Conservation (phyloP, 1,284 basidiomycete genomes). For the Agroathelia rolfsii region DNA sequence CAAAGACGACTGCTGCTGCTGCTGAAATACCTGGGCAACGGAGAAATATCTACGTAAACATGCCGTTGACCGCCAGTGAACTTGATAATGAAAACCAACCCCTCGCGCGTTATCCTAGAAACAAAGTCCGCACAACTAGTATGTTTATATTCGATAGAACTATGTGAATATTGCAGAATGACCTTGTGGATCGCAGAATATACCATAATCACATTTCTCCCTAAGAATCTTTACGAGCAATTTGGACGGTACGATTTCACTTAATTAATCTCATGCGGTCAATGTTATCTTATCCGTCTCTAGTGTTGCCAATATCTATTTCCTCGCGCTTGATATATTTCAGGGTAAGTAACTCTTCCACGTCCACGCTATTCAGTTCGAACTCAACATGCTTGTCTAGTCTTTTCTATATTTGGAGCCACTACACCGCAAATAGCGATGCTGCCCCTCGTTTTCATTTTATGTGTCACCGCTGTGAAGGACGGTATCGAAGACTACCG, state of each 20-base stretch:
- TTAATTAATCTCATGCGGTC: conserved; percentile 8
- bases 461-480: conserved; percentile 86
- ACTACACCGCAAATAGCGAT: conserved; percentile 78
- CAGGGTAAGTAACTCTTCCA: conserved; percentile 44
- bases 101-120: conserved; percentile 68
- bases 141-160: conserved; percentile 17
- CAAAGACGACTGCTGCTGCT: conserved; percentile 12
- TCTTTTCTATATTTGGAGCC: conserved; percentile 88
- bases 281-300: conserved; percentile 9
- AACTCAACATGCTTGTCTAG: conserved; percentile 24
- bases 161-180: conserved; percentile 5
- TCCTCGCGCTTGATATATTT: conserved; percentile 75
- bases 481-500: conserved; percentile 94
- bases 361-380: conserved; percentile 1
- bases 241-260: conserved; percentile 55
- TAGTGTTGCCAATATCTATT: conserved; percentile 90
- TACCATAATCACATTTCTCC: conserved; percentile 83
- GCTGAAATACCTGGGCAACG: conserved; percentile 39
- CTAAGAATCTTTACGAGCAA: conserved; percentile 90
- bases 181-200: conserved; percentile 52
- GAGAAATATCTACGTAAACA: conserved; percentile 77
- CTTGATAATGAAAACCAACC: conserved; percentile 72
- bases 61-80: conserved; percentile 53
- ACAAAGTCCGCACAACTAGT: conserved; percentile 94
- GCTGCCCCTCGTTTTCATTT: conserved; percentile 82